phyloP scores from a whole-genome alignment of 805 yeast genomes.

The Spathaspora girioi region DNA sequence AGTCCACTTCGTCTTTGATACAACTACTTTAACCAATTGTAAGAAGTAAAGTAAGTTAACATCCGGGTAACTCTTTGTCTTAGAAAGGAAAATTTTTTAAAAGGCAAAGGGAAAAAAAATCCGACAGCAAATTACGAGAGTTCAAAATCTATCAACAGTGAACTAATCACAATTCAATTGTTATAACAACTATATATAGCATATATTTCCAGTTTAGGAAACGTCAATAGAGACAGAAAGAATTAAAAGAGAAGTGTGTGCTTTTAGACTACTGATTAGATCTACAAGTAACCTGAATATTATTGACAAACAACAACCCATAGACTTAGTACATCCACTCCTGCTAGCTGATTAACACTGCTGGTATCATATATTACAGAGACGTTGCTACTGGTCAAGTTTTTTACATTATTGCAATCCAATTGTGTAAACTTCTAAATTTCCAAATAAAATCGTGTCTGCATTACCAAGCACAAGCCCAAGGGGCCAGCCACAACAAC shows the following conservation, averaged over 20 bases:
- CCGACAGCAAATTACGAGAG: neutral
- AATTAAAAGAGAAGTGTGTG: neutral
- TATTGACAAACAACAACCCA: too few relatives aligned
- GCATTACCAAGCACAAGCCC: constrained; percentile 32
- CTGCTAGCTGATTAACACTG: too few relatives aligned
- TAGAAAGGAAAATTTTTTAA: neutral
- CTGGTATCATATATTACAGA: too few relatives aligned
- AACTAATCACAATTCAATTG: neutral
- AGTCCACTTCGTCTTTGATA: too few relatives aligned
- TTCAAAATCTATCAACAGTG: neutral
- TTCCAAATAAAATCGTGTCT: constrained; percentile 28
- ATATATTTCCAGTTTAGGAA: neutral
- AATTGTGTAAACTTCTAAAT: neutral
- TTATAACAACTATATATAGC: too few relatives aligned
- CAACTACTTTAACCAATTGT: too few relatives aligned
- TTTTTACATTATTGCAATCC: neutral
- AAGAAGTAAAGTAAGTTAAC: neutral
- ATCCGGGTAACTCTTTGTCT: neutral
- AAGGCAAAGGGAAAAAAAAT: neutral
- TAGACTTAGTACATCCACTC: too few relatives aligned
- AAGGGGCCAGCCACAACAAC: constrained; percentile 28
- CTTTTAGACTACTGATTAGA: constrained; percentile 39
- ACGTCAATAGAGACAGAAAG: neutral
- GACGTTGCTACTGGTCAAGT: neutral
- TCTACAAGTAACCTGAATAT: constrained; percentile 19